Base-by-base conservation (phyloP, 768 basidiomycete species). In the Boletus speciosus region DNA sequence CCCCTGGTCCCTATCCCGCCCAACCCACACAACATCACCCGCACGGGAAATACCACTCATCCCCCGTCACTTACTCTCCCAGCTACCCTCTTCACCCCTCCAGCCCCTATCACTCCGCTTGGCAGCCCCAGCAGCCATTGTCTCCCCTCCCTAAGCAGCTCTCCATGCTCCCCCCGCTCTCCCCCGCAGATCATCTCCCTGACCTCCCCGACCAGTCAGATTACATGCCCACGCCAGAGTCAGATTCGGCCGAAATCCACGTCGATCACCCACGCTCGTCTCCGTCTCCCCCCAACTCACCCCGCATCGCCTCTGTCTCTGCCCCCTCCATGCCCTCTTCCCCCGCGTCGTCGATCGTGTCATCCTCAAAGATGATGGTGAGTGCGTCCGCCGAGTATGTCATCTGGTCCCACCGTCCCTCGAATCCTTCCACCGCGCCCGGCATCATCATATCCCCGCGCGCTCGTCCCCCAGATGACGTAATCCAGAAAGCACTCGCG, bases 401-500 rank as follows among this genome's bases (percentile, higher is more conserved):
- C 5, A 80, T 90, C 36, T 90, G 86, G 86, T 86, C 88, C 0
- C 78, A 79, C n/a, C 80, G 86, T 25, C 88, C 88, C 0, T 70
- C 75, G 3, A 73, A 88, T 64, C 88, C 88, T 0, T 72, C 78
- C 4, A 66, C 70, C 42, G 88, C 88, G 0, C 86, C 86, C 1
- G 81, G 83, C 4, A 80, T 90, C 53, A 88, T 90, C 58, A 85
- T 90, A 27, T 88, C 87, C 1, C 77, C 83, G 0, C 69, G 63
- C 21, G 84, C 86, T 3, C 74, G 76, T 36, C 88, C 88, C 4
- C 87, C 88, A 29, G 74, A 73, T 2, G 71, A 82, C 49, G 71
- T 90, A 21, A 64, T 88, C 0, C 73, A 79, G 40, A 72, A 73
- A 16, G 87, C 87, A n/a, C 61, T 84, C 21, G 73, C 76, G 21